phyloP scores from a whole-genome alignment of 768 basidiomycete genomes.

The Kwoniella botswanensis region DNA sequence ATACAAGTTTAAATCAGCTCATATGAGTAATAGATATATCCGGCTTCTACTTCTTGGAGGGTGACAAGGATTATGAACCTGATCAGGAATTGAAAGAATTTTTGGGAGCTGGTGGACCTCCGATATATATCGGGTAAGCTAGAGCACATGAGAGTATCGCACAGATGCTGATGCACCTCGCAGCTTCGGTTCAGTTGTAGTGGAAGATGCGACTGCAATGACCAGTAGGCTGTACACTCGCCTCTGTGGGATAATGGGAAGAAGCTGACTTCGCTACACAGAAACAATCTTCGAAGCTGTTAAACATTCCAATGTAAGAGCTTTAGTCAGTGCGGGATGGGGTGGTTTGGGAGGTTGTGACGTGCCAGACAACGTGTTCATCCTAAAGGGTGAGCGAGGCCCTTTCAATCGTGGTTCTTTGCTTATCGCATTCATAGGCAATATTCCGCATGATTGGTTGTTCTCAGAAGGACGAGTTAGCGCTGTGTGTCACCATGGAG shows the following conservation, averaged over 20 bases:
- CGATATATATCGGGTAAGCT: conserved; percentile 67
- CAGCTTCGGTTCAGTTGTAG: conserved; percentile 68
- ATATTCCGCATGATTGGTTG: conserved; percentile 73
- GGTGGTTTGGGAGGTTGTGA: conserved; percentile 66
- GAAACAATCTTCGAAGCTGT: conserved; percentile 69
- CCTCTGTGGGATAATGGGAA: not conserved
- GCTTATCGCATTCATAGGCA: conserved; percentile 50
- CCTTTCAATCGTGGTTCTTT: not conserved
- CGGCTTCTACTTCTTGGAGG: conserved; percentile 70
- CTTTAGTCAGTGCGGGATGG: conserved; percentile 71
- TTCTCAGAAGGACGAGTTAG: conserved; percentile 65
- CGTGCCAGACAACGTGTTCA: conserved; percentile 66
- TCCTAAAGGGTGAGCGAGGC: conserved; percentile 61
- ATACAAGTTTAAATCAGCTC: not conserved
- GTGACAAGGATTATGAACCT: conserved; percentile 64
- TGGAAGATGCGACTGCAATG: conserved; percentile 66
- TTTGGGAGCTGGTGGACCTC: conserved; percentile 64
- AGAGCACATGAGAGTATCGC: conserved; percentile 40
- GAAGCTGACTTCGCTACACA: conserved; percentile 31
- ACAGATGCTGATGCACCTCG: conserved; percentile 38
- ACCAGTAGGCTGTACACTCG: conserved; percentile 59
- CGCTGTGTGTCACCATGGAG: conserved; percentile 70
- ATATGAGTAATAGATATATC: conserved; percentile 62
- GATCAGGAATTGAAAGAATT: conserved; percentile 63
- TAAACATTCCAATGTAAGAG: conserved; percentile 65